Conservation (phyloP, 2,329 filamentous ascomycete species). For the Alternaria sp. region DNA sequence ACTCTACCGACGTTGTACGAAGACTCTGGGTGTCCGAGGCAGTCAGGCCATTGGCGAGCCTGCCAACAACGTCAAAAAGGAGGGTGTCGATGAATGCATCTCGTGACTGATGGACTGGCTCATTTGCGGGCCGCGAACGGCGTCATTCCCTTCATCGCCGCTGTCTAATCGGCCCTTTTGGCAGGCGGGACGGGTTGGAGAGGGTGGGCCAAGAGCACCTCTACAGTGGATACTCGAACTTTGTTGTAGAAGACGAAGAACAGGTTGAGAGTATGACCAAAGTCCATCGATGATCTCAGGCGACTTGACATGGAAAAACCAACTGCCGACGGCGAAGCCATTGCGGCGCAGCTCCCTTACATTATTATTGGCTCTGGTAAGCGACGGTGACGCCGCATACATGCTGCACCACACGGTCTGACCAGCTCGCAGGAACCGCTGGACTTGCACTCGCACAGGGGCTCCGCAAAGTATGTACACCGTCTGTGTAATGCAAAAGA, state of each 20-base stretch:
- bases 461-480: constrained; percentile 38
- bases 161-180: not conserved
- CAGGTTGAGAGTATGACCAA: not conserved
- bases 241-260: not conserved
- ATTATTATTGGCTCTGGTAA: constrained; percentile 45
- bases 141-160: not conserved
- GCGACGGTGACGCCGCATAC: constrained; percentile 10
- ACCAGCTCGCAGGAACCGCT: constrained; percentile 35
- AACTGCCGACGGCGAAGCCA: not conserved
- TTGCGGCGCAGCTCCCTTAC: constrained; percentile 18
- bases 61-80: not conserved
- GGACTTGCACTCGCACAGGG: constrained; percentile 48
- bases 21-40: not conserved
- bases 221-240: not conserved
- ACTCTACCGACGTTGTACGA: not conserved
- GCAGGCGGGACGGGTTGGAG: not conserved
- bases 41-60: not conserved
- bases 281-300: not conserved
- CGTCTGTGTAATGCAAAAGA: not conserved
- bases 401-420: not conserved
- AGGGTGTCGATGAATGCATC: not conserved
- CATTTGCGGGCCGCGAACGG: not conserved
- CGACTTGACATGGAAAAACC: constrained; percentile 2
- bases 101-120: not conserved
- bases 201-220: not conserved